A percentile compares a stretch with the other conserved stretches of the same genome.
phyloP scores from a whole-genome alignment of 1,284 basidiomycete genomes.

The Vanrija pseudolonga region DNA sequence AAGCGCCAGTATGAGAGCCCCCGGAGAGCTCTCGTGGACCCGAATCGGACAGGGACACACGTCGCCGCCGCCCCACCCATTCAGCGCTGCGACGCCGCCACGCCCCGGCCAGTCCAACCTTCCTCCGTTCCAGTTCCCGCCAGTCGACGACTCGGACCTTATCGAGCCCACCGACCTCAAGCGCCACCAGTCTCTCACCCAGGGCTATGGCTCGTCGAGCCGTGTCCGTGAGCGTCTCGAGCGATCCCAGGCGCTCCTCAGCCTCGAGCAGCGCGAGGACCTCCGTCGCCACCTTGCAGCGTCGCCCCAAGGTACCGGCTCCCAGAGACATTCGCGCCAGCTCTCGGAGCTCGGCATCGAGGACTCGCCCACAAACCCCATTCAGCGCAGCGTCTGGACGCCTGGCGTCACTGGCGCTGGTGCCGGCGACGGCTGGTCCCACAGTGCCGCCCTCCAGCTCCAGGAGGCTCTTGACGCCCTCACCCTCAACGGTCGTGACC shows the following conservation, averaged over 20 bases:
- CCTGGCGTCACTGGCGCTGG: slow-evolving; percentile 13
- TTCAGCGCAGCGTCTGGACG: slow-evolving; percentile 42
- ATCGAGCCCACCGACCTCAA: slow-evolving; percentile 30
- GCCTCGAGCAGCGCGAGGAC: slow-evolving; percentile 38
- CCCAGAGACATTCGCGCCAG: slow-evolving; percentile 14
- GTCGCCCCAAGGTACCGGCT: slow-evolving; percentile 8
- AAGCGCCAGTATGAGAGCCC: slow-evolving; percentile 36
- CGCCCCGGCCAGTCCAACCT: slow-evolving; percentile 36
- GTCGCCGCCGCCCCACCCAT: slow-evolving; percentile 23
- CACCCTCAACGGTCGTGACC: slow-evolving; percentile 12
- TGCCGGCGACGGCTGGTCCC: slow-evolving; percentile 36
- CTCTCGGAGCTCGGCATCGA: slow-evolving; percentile 19
- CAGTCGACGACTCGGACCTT: slow-evolving; percentile 8
- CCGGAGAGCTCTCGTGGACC: slow-evolving; percentile 29
- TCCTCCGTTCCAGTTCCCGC: slow-evolving; percentile 27
- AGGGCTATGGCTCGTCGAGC: slow-evolving; percentile 37
- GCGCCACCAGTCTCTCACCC: slow-evolving; percentile 46
- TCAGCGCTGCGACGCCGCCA: slow-evolving; percentile 39
- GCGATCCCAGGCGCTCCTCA: slow-evolving; percentile 38
- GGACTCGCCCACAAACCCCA: slow-evolving; percentile 37
- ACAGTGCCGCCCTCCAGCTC: slow-evolving; percentile 19
- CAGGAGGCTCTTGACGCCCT: slow-evolving; percentile 43
- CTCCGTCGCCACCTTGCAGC: slow-evolving; percentile 20
- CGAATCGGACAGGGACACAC: slow-evolving; percentile 9
- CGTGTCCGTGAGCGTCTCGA: slow-evolving; percentile 40